A percentile compares a stretch with the other conserved stretches of the same genome.
Conservation (phyloP, 371 early-diverging fungal species). For the Dichotomocladium elegans region DNA sequence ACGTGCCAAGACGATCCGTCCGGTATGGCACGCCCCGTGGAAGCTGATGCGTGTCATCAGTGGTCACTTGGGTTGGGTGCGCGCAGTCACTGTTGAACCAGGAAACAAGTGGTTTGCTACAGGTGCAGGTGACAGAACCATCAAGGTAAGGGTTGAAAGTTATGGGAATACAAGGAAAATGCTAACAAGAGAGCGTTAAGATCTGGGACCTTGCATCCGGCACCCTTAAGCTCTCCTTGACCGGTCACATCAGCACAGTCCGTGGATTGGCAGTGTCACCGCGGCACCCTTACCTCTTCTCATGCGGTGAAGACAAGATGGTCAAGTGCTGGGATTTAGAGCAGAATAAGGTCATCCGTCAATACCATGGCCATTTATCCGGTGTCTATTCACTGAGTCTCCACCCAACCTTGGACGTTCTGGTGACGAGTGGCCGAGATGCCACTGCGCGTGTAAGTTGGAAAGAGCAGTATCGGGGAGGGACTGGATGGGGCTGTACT, state of each 20-base stretch:
- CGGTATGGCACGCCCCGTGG: constrained; percentile 99
- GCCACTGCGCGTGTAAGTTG: constrained; percentile 82
- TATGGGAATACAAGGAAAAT: not conserved
- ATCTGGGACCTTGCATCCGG: constrained; percentile 99
- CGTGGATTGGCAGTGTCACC: constrained; percentile 91
- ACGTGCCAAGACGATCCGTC: constrained; percentile 54
- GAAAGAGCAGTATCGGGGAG: not conserved
- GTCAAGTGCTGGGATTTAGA: constrained; percentile 99
- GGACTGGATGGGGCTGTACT: not conserved
- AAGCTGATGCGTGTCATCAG: constrained; percentile 95
- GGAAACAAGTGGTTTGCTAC: constrained; percentile 97
- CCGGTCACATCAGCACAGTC: constrained; percentile 95
- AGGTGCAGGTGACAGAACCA: constrained; percentile 94
- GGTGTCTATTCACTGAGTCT: constrained; percentile 89
- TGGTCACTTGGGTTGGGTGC: constrained; percentile 97
- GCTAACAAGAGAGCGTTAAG: constrained; percentile 20
- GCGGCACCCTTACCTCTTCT: constrained; percentile 95
- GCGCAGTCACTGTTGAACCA: constrained; percentile 89
- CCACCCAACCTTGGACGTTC: constrained; percentile 91
- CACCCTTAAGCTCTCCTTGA: constrained; percentile 88
- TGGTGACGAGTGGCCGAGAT: constrained; percentile 95
- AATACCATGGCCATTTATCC: constrained; percentile 95
- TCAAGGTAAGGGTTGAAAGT: constrained; percentile 64
- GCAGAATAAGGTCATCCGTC: constrained; percentile 95
- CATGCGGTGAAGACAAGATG: constrained; percentile 95